These are phyloP conservation scores for Brettanomyces sp. DNA, from an alignment of 805 yeast genomes.

Conservation along the genomic window DNA sequence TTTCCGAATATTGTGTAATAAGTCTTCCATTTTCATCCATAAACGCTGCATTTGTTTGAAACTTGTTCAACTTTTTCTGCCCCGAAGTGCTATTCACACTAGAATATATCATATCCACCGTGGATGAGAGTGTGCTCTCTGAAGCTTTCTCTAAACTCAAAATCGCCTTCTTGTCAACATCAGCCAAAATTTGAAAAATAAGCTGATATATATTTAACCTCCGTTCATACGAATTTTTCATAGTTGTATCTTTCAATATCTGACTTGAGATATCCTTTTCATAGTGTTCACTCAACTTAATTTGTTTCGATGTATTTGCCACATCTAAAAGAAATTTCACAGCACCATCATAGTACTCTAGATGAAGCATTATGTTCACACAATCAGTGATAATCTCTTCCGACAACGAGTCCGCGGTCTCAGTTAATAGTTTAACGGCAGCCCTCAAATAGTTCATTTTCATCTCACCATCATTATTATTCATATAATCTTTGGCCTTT, in stretches of 20 bases:
- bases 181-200: constrained; percentile 65
- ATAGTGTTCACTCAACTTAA: constrained; percentile 49
- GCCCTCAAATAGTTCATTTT: constrained; percentile 54
- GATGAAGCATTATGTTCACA: constrained; percentile 62
- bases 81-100: background rate
- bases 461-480: constrained; percentile 61
- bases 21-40: constrained; percentile 25
- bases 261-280: constrained; percentile 28
- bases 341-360: constrained; percentile 78
- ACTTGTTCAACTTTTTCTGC: background rate
- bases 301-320: constrained; percentile 59
- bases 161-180: constrained; percentile 57
- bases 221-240: constrained; percentile 40
- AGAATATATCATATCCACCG: constrained; percentile 1
- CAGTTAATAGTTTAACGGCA: constrained; percentile 69
- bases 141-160: constrained; percentile 25
- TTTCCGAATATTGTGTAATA: constrained; percentile 42
- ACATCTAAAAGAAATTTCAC: constrained; percentile 72
- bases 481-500: constrained; percentile 69
- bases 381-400: constrained; percentile 78
- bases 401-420: constrained; percentile 69
- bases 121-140: constrained; percentile 9
- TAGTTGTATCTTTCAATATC: constrained; percentile 33
- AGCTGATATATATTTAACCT: constrained; percentile 58
- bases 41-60: constrained; percentile 11